Base-by-base conservation (phyloP, 2,329 filamentous ascomycete species). In the Coleophoma cylindrospora region DNA sequence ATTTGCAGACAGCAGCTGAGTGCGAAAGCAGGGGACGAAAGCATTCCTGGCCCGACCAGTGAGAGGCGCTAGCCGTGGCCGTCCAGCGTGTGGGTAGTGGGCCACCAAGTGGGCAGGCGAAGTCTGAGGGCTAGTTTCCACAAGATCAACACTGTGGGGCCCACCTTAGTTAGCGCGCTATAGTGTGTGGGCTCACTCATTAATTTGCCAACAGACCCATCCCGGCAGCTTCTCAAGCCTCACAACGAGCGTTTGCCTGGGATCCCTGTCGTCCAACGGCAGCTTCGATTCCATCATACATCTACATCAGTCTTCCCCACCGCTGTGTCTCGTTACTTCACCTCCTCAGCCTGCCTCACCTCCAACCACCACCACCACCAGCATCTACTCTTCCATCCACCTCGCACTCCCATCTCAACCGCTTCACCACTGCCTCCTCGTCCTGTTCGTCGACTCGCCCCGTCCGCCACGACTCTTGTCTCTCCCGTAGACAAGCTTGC, bases 321-420 rank as follows among this genome's bases (percentile, higher is more conserved):
- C 44, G 36, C 40, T 50, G 44, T 50, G 45, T 41, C 48, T 43
- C 36, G 27, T 41, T 48, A 40, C 54, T 50, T 47, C 48, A 56
- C 50, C 43, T 38, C 45, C 41, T 46, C 52, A 36, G 14, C 44
- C 40, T 32, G 27, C 40, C 45, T 47, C 52, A 48, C 32, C 15
- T n/a, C 36, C 45, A 45, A 14, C 48, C 40, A 48, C 40, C 50
- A 36, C 32, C 49, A 50, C 43, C 48, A 36, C 32, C 49, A 50
- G 40, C 48, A 43, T 36, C 45, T 27, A 44, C 40, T 40, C 22
- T 46, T 40, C 22, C 45, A 45, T 17, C 43, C 27, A 27, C 27
- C 27, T 27, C 6, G 3, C 27, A 2, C 27, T 27, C 27, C 40
- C 15, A 13, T 15, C 43, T 38, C 37, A 47, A 32, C 27, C 32